Evolutionary conservation across 768 basidiomycete species (phyloP).

Genomic region (Galerina marginata): DNA sequence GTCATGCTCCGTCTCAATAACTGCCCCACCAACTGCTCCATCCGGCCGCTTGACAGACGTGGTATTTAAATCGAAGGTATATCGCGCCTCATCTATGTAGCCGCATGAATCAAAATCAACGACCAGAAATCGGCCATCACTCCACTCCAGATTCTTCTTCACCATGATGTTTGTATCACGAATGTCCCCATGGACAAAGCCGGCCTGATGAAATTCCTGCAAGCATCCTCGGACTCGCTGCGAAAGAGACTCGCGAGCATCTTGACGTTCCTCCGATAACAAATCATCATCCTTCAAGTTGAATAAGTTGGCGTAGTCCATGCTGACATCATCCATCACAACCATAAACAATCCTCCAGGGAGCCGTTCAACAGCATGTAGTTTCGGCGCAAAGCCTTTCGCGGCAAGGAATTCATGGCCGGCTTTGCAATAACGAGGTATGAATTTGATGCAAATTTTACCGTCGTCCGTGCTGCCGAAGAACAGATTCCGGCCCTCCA

Average conservation of each 20-base stretch:
- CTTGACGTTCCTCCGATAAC: not conserved
- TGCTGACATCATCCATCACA: conserved; percentile 1
- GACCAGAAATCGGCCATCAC: too few relatives aligned
- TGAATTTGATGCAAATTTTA: not conserved
- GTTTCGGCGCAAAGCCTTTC: not conserved
- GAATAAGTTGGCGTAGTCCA: not conserved
- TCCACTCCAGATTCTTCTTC: not conserved
- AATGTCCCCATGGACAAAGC: conserved; percentile 39
- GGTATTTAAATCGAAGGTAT: not conserved
- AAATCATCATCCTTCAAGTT: not conserved
- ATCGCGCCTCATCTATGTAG: not conserved
- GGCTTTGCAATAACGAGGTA: not conserved
- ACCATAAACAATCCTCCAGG: conserved; percentile 7
- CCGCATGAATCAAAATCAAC: too few relatives aligned
- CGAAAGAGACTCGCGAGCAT: not conserved
- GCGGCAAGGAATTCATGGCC: not conserved
- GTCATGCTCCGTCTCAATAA: conserved; percentile 31
- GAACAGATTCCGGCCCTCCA: not conserved
- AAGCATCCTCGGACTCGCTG: not conserved
- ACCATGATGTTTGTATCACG: conserved; percentile 36
- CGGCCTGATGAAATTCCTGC: conserved; percentile 25
- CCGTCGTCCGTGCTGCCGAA: not conserved
- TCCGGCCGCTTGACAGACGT: conserved; percentile 24
- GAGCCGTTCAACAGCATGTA: not conserved
- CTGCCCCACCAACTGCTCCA: conserved; percentile 21